Evolutionary conservation across 805 yeast genomes (phyloP), one percentile per base, ranked within the genome.

Genomic region (Saccharomycopsis schoenii): DNA sequence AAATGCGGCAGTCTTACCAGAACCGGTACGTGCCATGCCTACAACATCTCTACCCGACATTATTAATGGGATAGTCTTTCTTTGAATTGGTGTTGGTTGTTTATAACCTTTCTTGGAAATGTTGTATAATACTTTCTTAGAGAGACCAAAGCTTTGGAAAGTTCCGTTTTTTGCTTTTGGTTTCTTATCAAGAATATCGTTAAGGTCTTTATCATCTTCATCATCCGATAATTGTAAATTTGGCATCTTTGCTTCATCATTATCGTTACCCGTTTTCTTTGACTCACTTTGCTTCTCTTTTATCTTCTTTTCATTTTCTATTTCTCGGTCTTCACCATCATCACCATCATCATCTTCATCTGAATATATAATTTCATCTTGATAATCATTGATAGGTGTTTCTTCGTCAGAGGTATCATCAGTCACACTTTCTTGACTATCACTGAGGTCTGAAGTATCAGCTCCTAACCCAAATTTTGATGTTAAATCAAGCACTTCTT

Each of bases 21-120:
- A 89, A 68, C 99, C 99, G 0, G 99, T 94, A 70, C 99, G 82
- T 15, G 99, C 99, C 99, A 94, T 94, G 70, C 97, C 99, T 15
- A 94, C 99, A 51, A 94, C 96, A 74, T 94, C 99, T 69, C 96
- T 80, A 60, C 84, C 87, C 56, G 88, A 89, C 76, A 94, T 76
- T 62, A 94, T 85, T 60, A 91, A 77, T 0, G 99, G 99, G 62
- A 94, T 89, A 2, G 99, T 86, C 71, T 93, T 94, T 66, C 99
- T 80, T 75, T 94, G 99, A 72, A 94, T 94, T 1, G 99, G 99
- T 0, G 99, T 94, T 14, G 99, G 99, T 66, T 88, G 94, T 66
- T 83, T 86, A 75, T 84, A 94, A 0, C 99, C 99, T 70, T 90
- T 92, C 63, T 83, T 85, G 60, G 82, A 70, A 60, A 94, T 86